These are phyloP conservation scores for Colletotrichum sublineola DNA, from an alignment of 2,329 filamentous ascomycete species.

Conservation along the genomic window DNA sequence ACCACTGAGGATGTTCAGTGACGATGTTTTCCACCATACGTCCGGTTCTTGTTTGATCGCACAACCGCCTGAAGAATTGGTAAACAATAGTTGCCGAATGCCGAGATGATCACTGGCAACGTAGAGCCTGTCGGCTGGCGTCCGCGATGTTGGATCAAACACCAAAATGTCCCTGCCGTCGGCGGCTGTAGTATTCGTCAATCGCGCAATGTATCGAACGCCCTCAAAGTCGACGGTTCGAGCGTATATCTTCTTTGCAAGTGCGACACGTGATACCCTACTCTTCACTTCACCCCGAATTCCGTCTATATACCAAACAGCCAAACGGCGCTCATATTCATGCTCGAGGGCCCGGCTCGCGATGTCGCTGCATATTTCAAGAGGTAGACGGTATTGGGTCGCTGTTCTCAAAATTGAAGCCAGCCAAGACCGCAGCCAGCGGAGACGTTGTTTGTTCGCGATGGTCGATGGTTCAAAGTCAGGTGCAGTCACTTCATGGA, in stretches of 20 bases:
- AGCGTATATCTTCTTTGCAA: slow-evolving; percentile 17
- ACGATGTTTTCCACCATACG: slow-evolving; percentile 12
- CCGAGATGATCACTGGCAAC: slow-evolving; percentile 25
- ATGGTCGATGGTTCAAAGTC: slow-evolving; percentile 6
- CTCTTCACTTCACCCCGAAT: not conserved
- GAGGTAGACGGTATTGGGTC: slow-evolving; percentile 12
- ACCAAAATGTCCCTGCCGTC: not conserved
- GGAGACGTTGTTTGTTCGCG: slow-evolving; percentile 1
- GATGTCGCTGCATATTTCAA: slow-evolving; percentile 10
- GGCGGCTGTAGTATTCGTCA: slow-evolving; percentile 8
- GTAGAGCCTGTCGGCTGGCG: slow-evolving; percentile 7
- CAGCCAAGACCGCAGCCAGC: slow-evolving; percentile 8
- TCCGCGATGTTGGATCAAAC: slow-evolving; percentile 15
- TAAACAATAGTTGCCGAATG: slow-evolving; percentile 4
- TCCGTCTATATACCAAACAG: not conserved
- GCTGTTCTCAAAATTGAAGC: slow-evolving; percentile 1
- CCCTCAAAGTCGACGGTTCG: slow-evolving; percentile 19
- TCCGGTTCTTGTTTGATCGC: slow-evolving; percentile 6
- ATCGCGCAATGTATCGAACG: slow-evolving; percentile 18
- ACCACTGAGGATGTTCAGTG: slow-evolving; percentile 6
- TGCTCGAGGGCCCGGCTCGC: slow-evolving; percentile 1
- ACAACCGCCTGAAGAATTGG: not conserved
- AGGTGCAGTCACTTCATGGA: slow-evolving; percentile 8
- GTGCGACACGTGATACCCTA: not conserved
- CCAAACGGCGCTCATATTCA: not conserved